A percentile compares a stretch with the other conserved stretches of the same genome.
Conservation (phyloP, 331 rosid species). For the Acacia pycnantha region DNA sequence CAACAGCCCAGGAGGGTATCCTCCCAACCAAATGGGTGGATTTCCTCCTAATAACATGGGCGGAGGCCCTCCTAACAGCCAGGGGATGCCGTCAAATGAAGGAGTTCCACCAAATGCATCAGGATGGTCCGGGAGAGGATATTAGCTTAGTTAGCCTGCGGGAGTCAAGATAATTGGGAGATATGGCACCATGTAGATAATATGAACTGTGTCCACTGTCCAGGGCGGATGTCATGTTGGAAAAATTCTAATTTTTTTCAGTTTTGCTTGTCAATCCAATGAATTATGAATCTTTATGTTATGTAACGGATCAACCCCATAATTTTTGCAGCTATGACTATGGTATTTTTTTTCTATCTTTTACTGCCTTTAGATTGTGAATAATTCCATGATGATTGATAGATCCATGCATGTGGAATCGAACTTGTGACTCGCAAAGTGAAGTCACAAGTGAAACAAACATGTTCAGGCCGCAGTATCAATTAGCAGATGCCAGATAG, state of each 20-base stretch:
- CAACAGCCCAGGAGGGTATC: not conserved
- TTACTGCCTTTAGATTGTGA: not conserved
- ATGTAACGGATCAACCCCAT: constrained; percentile 1
- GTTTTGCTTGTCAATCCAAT: constrained; percentile 3
- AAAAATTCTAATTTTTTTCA: constrained; percentile 20
- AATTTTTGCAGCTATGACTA: constrained; percentile 23
- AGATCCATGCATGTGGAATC: no score
- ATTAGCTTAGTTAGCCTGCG: constrained; percentile 38
- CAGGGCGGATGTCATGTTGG: not conserved
- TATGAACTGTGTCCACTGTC: not conserved
- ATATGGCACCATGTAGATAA: constrained; percentile 47
- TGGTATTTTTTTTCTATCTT: not conserved
- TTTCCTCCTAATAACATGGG: constrained; percentile 23
- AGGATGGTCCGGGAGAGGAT: constrained; percentile 48
- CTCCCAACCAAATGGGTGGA: constrained; percentile 14
- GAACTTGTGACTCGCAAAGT: no score
- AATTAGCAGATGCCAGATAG: no score
- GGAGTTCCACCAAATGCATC: constrained; percentile 38
- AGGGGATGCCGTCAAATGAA: constrained; percentile 36
- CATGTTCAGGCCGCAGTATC: no score
- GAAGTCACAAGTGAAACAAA: no score
- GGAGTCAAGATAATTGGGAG: constrained; percentile 31
- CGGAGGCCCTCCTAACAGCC: constrained; percentile 25
- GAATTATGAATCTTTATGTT: constrained; percentile 21
- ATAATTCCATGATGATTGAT: no score